Base-by-base conservation (phyloP, 164 flowering plant genomes). In the Berberis thunbergii region DNA sequence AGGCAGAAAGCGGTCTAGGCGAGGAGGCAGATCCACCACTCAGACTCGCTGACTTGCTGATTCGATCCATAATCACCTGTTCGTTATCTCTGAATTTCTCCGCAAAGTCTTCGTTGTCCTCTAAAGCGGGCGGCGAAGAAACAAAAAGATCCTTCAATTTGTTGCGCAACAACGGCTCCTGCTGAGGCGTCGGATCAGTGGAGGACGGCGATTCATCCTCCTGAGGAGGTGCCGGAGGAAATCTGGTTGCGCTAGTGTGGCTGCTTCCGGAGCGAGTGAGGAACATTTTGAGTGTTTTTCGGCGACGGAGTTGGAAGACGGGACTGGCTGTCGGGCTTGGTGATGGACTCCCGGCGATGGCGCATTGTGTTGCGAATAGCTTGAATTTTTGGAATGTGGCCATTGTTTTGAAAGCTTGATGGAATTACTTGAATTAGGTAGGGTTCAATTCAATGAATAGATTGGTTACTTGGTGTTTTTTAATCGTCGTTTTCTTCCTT, bases 371-470 rank as follows among this genome's bases (percentile, higher is more conserved):
- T 3, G 96, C 97, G 9, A 91, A 60, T 11, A 85, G 70, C 82
- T 88, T 88, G 82, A 91, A 88, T 72, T 83, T 91, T 69, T 85
- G 93, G 44, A 91, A 64, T 6, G 89, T 85, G 44, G 90, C 78
- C 88, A 86, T 83, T 41, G 4, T 9, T 41, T 26, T 26, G 26
- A 26, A 26, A 26, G 26, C 26, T 26, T 26, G 26, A 26, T 26
- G 26, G 26, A 26, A 26, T 26, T 26, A 26, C 26, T 26, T 26
- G 26, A 26, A 26, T 26, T 26, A 26, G 26, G 26, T 26, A 26
- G 26, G 26, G 26, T 26, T 26, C 26, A 26, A 26, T 26, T 26
- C 26, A 26, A 26, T 26, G 26, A 26, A 26, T 26, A 26, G 26
- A 26, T 26, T 26, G 26, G 26, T 26, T 26, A 26, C 26, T 26